Evolutionary conservation across 129 eudicot genomes (phyloP).

Genomic region (Flaveria robusta): DNA sequence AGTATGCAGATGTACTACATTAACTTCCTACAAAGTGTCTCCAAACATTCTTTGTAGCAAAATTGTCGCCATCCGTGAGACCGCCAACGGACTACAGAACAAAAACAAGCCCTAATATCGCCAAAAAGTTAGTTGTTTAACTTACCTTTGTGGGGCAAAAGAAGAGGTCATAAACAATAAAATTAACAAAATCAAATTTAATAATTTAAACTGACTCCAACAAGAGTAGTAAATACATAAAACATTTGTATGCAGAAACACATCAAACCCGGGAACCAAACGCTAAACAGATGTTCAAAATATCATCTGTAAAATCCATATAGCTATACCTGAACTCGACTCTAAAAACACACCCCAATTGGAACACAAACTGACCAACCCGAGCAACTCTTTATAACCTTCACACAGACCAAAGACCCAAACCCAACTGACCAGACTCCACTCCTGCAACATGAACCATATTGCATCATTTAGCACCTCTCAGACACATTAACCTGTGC

Average conservation of each 20-base stretch:
- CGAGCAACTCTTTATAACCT: background rate
- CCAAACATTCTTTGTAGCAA: no score
- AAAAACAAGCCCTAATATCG: no score
- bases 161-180: background rate
- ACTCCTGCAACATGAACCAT: conserved; percentile 1
- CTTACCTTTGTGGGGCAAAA: no score
- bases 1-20: no score
- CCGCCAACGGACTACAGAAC: no score
- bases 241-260: background rate
- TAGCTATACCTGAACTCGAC: background rate
- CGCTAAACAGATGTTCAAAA: background rate
- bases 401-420: background rate
- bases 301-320: background rate
- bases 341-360: conserved; percentile 1
- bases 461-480: background rate
- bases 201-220: background rate
- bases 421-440: conserved; percentile 6
- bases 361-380: conserved; percentile 10
- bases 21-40: no score
- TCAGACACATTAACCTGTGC: background rate
- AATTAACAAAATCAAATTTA: background rate
- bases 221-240: no score
- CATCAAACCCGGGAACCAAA: background rate
- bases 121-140: no score
- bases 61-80: no score